Evolutionary conservation across 306 rosid species (phyloP).

Genomic region (Begonia peltatifolia): DNA sequence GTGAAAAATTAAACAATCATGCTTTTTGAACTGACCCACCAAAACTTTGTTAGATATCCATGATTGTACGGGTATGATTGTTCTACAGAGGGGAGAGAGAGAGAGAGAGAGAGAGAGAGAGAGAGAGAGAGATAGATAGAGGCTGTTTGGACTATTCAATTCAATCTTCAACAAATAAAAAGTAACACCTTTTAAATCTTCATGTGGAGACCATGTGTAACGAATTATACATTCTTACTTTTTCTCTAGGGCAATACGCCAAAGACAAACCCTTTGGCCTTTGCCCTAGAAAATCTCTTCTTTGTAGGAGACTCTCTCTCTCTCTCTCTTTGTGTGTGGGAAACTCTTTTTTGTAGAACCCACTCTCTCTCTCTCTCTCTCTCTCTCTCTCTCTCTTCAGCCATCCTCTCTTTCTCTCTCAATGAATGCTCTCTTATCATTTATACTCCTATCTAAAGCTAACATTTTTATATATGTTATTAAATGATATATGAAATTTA

Average conservation of each 20-base stretch:
- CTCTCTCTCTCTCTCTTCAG: slow-evolving; percentile 10
- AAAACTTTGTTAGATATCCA: no score
- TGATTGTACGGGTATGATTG: no score
- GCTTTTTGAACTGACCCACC: no score
- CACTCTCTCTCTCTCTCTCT: slow-evolving; percentile 19
- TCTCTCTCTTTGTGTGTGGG: slow-evolving; percentile 13
- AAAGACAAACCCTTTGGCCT: slow-evolving; percentile 14
- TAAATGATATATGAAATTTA: neutral
- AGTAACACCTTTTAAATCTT: slow-evolving; percentile 24
- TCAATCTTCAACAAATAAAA: neutral
- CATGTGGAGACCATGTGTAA: slow-evolving; percentile 78
- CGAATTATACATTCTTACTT: slow-evolving; percentile 14
- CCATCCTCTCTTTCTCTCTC: slow-evolving; percentile 5
- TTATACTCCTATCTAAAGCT: neutral
- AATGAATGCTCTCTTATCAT: slow-evolving; percentile 5
- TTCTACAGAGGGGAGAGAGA: no score
- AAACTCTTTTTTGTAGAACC: slow-evolving; percentile 67
- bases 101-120: no score
- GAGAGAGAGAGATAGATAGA: no score
- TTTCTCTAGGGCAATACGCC: slow-evolving; percentile 21
- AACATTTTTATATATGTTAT: slow-evolving; percentile 6
- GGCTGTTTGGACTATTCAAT: no score
- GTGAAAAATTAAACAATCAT: no score
- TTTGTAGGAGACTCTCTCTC: slow-evolving; percentile 22
- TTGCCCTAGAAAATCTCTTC: slow-evolving; percentile 39